A percentile compares a stretch with the other conserved stretches of the same genome.
phyloP scores from a whole-genome alignment of 2,329 filamentous ascomycete genomes.

The Gliomastix tumulicola region DNA sequence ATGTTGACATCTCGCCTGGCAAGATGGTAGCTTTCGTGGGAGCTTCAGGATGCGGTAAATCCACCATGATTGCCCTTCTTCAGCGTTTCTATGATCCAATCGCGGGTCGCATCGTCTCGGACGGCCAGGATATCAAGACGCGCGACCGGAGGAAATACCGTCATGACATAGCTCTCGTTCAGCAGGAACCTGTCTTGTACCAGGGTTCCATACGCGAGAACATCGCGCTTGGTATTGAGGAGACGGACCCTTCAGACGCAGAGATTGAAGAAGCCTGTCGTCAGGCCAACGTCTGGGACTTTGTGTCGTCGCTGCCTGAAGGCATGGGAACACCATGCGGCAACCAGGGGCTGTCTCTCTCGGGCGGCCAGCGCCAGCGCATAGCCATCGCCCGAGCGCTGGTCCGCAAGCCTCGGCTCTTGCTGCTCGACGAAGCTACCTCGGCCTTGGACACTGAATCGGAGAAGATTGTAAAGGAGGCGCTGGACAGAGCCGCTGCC shows the following conservation, averaged over 20 bases:
- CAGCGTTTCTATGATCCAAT: constrained; percentile 35
- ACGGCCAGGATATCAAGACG: constrained; percentile 19
- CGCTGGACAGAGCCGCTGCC: constrained; percentile 40
- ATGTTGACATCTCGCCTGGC: constrained; percentile 32
- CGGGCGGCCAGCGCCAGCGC: constrained; percentile 66
- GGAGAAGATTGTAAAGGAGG: constrained; percentile 58
- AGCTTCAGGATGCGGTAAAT: constrained; percentile 52
- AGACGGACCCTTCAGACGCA: constrained; percentile 19
- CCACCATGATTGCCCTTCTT: constrained; percentile 47
- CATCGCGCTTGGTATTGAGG: constrained; percentile 38
- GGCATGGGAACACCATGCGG: constrained; percentile 59
- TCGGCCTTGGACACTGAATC: constrained; percentile 56
- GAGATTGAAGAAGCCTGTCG: constrained; percentile 41
- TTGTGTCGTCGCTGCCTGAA: constrained; percentile 47
- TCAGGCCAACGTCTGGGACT: constrained; percentile 49
- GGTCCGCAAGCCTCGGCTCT: constrained; percentile 56
- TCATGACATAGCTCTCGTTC: constrained; percentile 27
- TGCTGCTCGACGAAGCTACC: constrained; percentile 71
- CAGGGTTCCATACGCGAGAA: constrained; percentile 50
- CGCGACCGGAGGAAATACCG: constrained; percentile 18
- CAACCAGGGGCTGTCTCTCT: constrained; percentile 60
- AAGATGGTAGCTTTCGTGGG: constrained; percentile 49
- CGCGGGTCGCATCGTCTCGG: constrained; percentile 17
- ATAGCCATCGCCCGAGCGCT: constrained; percentile 68
- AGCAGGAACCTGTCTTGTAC: constrained; percentile 32